Evolutionary conservation across 2,329 filamentous ascomycete genomes (phyloP).

Genomic region (Lithohypha guttulata): DNA sequence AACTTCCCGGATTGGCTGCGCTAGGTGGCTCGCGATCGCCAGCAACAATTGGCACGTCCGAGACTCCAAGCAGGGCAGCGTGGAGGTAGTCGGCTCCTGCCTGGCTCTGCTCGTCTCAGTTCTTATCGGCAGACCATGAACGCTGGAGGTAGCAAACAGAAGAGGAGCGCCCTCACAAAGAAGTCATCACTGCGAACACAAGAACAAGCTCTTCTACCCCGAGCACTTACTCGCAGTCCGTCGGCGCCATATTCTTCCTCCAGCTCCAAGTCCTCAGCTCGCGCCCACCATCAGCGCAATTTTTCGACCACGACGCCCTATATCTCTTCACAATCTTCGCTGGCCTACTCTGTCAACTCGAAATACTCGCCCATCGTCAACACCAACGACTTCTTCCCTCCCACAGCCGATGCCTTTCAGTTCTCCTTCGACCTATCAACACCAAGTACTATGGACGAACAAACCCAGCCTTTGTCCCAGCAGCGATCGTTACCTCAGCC

Average conservation of each 20-base stretch:
- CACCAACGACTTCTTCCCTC: conserved; percentile 25
- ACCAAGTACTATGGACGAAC: conserved; percentile 21
- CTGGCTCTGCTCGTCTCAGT: too few relatives aligned
- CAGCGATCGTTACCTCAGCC: conserved; percentile 31
- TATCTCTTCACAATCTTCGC: conserved; percentile 6
- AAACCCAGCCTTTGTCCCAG: conserved; percentile 27
- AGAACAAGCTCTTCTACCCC: neutral
- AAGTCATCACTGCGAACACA: conserved; percentile 6
- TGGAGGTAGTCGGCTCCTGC: too few relatives aligned
- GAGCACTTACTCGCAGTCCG: conserved; percentile 5
- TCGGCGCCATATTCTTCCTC: conserved; percentile 9
- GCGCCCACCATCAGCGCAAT: conserved; percentile 7
- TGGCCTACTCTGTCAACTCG: conserved; percentile 13
- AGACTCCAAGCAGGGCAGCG: too few relatives aligned
- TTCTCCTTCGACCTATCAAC: conserved; percentile 27
- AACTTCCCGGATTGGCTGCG: too few relatives aligned
- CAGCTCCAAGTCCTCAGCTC: neutral
- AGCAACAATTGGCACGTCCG: too few relatives aligned
- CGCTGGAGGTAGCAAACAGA: conserved; percentile 1
- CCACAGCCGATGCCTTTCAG: conserved; percentile 27
- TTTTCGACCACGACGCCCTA: conserved; percentile 1
- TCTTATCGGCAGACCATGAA: conserved; percentile 6
- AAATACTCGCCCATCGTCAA: conserved; percentile 30
- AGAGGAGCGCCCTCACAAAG: conserved; percentile 9
- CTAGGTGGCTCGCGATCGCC: too few relatives aligned